Evolutionary conservation across 2,329 filamentous ascomycete species (phyloP).

Genomic region (Nannizziopsis arthrosporioides): DNA sequence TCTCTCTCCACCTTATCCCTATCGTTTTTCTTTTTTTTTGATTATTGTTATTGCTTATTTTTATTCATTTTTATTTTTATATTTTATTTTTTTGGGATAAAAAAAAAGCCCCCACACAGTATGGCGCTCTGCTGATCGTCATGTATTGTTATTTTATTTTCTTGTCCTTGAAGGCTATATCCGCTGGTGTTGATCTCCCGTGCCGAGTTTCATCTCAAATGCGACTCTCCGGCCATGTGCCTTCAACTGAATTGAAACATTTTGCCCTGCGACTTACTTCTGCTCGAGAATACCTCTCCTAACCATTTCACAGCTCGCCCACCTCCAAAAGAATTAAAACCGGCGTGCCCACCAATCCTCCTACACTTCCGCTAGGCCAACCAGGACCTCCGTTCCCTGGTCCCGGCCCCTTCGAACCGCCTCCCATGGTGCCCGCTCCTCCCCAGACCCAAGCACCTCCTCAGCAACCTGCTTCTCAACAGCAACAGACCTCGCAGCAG

Average conservation of each 20-base stretch:
- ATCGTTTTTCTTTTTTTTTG: neutral
- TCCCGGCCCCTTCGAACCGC: slow-evolving; percentile 27
- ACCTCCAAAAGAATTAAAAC: slow-evolving; percentile 35
- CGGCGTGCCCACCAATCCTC: slow-evolving; percentile 24
- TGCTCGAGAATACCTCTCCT: slow-evolving; percentile 9
- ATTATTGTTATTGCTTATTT: too few species aligned
- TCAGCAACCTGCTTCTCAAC: slow-evolving; percentile 19
- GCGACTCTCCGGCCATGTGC: slow-evolving; percentile 5
- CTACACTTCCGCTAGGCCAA: slow-evolving; percentile 29
- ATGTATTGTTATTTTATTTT: neutral
- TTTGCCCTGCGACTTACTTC: slow-evolving; percentile 9
- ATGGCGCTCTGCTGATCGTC: slow-evolving; percentile 1
- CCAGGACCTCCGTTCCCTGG: slow-evolving; percentile 28
- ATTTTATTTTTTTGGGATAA: too few species aligned
- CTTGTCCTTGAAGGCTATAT: slow-evolving; percentile 4
- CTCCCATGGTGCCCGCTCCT: slow-evolving; percentile 29
- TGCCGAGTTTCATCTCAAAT: slow-evolving; percentile 3
- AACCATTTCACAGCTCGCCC: slow-evolving; percentile 25
- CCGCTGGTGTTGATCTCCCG: slow-evolving; percentile 9
- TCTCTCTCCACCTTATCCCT: slow-evolving; percentile 11
- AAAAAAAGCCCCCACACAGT: neutral
- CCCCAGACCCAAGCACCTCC: slow-evolving; percentile 18
- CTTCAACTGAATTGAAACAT: slow-evolving; percentile 5
- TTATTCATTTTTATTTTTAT: neutral
- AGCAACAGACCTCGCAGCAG: slow-evolving; percentile 15